These are phyloP conservation scores for Babesia divergens DNA, from an alignment of 169 alveolate species.

Conservation along the genomic window DNA sequence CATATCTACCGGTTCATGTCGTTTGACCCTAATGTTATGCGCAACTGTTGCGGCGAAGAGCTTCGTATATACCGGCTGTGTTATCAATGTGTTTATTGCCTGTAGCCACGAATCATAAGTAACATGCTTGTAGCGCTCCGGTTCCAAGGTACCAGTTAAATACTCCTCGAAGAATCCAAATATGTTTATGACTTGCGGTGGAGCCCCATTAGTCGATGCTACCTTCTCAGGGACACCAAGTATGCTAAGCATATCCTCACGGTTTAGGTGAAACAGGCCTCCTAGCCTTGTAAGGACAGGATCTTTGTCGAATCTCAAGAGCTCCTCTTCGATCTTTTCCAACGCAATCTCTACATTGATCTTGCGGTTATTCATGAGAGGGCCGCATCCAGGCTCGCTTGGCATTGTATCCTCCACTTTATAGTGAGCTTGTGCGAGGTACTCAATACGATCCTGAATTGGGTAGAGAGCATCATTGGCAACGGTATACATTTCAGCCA, in stretches of 20 bases:
- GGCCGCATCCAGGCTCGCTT: constrained; percentile 23
- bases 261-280: not conserved
- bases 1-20: not conserved
- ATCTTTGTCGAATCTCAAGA: not conserved
- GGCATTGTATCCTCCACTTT: constrained; percentile 36
- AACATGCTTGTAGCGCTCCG: constrained; percentile 1
- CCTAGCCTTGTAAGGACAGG: not conserved
- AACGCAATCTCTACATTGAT: constrained; percentile 15
- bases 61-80: not conserved
- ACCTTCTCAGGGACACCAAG: not conserved
- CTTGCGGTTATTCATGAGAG: constrained; percentile 25
- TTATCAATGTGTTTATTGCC: not conserved
- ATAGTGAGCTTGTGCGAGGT: constrained; percentile 35
- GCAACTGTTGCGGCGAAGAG: constrained; percentile 17
- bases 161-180: not conserved
- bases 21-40: constrained; percentile 11
- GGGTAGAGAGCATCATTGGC: constrained; percentile 33
- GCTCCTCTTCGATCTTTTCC: constrained; percentile 39
- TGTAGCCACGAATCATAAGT: not conserved
- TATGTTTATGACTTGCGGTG: not conserved
- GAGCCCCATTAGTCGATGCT: not conserved
- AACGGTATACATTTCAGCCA: constrained; percentile 14
- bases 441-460: constrained; percentile 37
- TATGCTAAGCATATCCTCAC: not conserved
- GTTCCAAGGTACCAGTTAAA: not conserved